A percentile compares a stretch with the other conserved stretches of the same genome.
Evolutionary conservation across 2,329 filamentous ascomycete species (phyloP).

Genomic region (Tolypocladium album): DNA sequence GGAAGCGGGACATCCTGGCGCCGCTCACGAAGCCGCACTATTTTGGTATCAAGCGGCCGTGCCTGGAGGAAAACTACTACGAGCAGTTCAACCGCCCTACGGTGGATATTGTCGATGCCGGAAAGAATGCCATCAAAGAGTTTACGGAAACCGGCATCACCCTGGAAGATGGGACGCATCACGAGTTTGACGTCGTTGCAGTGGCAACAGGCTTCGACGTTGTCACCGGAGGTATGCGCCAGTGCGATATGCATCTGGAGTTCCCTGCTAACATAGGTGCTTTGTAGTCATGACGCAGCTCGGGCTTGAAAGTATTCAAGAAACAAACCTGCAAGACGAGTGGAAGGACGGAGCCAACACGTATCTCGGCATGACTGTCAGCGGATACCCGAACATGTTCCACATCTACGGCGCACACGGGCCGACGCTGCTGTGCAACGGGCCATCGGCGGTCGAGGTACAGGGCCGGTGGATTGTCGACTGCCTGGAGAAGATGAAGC

Average conservation of each 20-base stretch:
- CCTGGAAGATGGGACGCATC: slow-evolving; percentile 26
- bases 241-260: not conserved
- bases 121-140: slow-evolving; percentile 25
- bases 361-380: slow-evolving; percentile 32
- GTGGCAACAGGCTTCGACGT: slow-evolving; percentile 34
- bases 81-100: slow-evolving; percentile 33
- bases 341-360: slow-evolving; percentile 30
- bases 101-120: slow-evolving; percentile 32
- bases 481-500: slow-evolving; percentile 35
- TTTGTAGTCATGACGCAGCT: slow-evolving; percentile 30
- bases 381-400: slow-evolving; percentile 40
- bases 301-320: slow-evolving; percentile 28
- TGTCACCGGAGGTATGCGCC: slow-evolving; percentile 20
- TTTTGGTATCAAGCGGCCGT: slow-evolving; percentile 42
- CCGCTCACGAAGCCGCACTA: slow-evolving; percentile 40
- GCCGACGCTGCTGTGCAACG: slow-evolving; percentile 45
- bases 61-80: slow-evolving; percentile 31
- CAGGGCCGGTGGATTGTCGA: slow-evolving; percentile 47
- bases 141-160: slow-evolving; percentile 30
- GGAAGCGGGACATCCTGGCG: slow-evolving; percentile 37
- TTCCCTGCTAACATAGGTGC: not conserved
- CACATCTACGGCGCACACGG: slow-evolving; percentile 45
- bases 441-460: slow-evolving; percentile 40
- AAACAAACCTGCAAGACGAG: slow-evolving; percentile 26
- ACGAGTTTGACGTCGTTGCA: slow-evolving; percentile 32